These are phyloP conservation scores for Citrus medica DNA, from an alignment of 345 rosid genomes.

Conservation along the genomic window DNA sequence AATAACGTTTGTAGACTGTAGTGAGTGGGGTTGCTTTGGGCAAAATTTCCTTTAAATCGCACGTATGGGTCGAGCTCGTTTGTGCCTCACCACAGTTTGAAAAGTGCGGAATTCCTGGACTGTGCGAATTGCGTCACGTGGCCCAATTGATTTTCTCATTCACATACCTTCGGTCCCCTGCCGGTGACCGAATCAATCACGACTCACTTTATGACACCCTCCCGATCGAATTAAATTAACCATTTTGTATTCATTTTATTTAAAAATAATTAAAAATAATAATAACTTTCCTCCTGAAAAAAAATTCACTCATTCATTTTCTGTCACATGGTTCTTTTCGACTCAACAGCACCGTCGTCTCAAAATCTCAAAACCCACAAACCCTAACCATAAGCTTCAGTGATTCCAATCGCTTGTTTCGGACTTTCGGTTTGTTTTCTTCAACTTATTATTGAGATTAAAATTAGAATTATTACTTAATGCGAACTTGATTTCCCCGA, in stretches of 20 bases:
- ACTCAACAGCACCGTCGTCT: neutral
- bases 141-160: neutral
- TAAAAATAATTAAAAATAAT: too few species aligned
- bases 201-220: too few species aligned
- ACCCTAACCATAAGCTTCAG: neutral
- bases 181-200: neutral
- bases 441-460: neutral
- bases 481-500: neutral
- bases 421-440: neutral
- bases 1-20: too few species aligned
- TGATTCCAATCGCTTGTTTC: neutral
- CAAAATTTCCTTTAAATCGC: too few species aligned
- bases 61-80: neutral
- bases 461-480: neutral
- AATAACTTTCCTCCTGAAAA: neutral
- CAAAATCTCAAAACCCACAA: neutral
- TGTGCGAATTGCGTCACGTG: neutral
- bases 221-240: neutral
- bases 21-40: too few species aligned
- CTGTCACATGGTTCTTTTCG: neutral
- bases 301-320: neutral
- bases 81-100: neutral
- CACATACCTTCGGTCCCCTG: neutral
- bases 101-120: neutral
- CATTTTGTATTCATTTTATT: neutral